These are phyloP conservation scores for Cocos nucifera DNA, from an alignment of 176 grass and related monocot species.

Conservation along the genomic window DNA sequence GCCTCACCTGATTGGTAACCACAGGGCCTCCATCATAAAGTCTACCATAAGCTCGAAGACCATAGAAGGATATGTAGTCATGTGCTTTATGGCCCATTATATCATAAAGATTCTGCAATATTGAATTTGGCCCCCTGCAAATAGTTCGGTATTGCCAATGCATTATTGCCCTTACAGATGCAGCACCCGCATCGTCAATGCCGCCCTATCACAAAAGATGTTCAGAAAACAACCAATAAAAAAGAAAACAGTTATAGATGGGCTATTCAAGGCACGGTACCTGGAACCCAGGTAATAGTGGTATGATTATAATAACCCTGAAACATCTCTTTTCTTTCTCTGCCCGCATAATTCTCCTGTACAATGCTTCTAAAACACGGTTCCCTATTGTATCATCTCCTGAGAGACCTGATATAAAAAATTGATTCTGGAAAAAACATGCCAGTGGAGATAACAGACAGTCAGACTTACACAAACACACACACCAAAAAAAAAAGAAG, in stretches of 20 bases:
- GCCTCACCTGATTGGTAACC: conserved; percentile 63
- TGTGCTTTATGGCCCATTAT: conserved; percentile 54
- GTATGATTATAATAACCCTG: conserved; percentile 71
- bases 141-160: conserved; percentile 85
- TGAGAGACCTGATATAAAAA: conserved; percentile 84
- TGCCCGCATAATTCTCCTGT: conserved; percentile 64
- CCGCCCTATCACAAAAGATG: conserved; percentile 37
- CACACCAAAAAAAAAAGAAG: too few relatives aligned
- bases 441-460: neutral
- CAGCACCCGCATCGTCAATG: conserved; percentile 68
- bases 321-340: conserved; percentile 57
- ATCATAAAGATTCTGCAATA: conserved; percentile 60
- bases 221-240: conserved; percentile 5
- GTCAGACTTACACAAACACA: neutral
- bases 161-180: conserved; percentile 81
- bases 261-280: conserved; percentile 24
- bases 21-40: conserved; percentile 52
- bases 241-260: neutral
- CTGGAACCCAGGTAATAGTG: conserved; percentile 84
- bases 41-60: conserved; percentile 61
- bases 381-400: conserved; percentile 77
- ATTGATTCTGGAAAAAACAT: conserved; percentile 56
- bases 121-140: conserved; percentile 69
- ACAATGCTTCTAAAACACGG: conserved; percentile 72
- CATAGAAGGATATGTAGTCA: conserved; percentile 80